phyloP scores from a whole-genome alignment of 2,329 filamentous ascomycete genomes.

The Mycosphaerella arachidis region DNA sequence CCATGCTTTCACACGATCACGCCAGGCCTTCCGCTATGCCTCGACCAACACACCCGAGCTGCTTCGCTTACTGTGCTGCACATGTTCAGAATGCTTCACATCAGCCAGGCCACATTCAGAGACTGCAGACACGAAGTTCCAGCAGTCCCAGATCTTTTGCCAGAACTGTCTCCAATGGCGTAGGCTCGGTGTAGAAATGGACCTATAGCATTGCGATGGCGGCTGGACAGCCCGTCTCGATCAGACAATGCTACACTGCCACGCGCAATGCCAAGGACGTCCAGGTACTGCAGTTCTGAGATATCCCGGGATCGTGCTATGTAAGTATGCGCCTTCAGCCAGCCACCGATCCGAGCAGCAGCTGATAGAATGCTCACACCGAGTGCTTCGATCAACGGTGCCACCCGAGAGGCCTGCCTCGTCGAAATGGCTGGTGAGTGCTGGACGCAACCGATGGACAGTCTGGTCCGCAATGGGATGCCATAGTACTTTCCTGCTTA shows the following conservation, averaged over 20 bases:
- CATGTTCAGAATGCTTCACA: neutral
- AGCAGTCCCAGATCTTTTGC: neutral
- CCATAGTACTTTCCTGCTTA: neutral
- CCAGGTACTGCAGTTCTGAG: neutral
- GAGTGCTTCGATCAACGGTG: too few species aligned
- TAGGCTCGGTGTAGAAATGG: neutral
- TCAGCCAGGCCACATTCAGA: neutral
- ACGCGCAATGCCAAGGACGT: neutral
- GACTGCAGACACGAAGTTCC: neutral
- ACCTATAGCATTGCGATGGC: neutral
- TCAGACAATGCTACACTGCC: neutral
- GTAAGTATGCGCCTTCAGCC: neutral
- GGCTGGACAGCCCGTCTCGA: neutral
- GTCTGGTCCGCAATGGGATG: too few species aligned
- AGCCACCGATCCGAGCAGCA: neutral
- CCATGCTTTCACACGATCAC: neutral
- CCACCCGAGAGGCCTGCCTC: too few species aligned
- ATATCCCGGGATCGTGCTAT: neutral
- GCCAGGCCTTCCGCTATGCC: neutral
- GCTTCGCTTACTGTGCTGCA: neutral
- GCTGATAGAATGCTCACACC: neutral
- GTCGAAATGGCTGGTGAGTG: too few species aligned
- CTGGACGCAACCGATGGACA: too few species aligned
- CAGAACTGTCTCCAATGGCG: neutral
- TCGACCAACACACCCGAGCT: neutral